Evolutionary conservation across 2,329 filamentous ascomycete species (phyloP).

Genomic region (Stachybotrys elegans): DNA sequence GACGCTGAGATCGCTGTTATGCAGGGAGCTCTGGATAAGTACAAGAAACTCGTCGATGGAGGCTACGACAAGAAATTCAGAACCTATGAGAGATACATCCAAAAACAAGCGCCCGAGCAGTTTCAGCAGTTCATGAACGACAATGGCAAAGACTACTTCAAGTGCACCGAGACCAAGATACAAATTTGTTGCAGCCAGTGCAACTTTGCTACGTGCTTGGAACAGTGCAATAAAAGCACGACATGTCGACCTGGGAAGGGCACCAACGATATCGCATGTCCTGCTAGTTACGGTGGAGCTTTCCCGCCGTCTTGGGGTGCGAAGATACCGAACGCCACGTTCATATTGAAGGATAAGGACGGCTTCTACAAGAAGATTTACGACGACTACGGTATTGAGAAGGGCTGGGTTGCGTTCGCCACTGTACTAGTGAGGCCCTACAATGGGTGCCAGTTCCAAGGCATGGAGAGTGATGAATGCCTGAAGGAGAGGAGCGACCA

Average conservation of each 20-base stretch:
- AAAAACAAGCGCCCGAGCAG: slow-evolving; percentile 6
- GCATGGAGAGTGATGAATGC: not conserved
- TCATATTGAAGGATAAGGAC: slow-evolving; percentile 10
- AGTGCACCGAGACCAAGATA: slow-evolving; percentile 6
- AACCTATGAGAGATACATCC: slow-evolving; percentile 8
- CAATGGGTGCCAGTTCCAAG: slow-evolving; percentile 1
- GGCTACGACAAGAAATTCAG: slow-evolving; percentile 12
- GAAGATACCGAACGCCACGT: slow-evolving; percentile 10
- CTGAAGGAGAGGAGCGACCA: not conserved
- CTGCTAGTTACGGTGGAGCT: slow-evolving; percentile 5
- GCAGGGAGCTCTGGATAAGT: slow-evolving; percentile 7
- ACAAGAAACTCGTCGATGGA: slow-evolving; percentile 8
- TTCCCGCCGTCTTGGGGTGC: not conserved
- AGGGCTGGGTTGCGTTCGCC: slow-evolving; percentile 4
- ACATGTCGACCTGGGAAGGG: slow-evolving; percentile 5
- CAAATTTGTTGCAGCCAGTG: slow-evolving; percentile 8
- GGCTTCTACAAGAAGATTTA: slow-evolving; percentile 12
- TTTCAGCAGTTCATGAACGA: slow-evolving; percentile 8
- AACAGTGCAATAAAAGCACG: slow-evolving; percentile 5
- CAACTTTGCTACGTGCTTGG: slow-evolving; percentile 2
- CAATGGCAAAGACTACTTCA: slow-evolving; percentile 9
- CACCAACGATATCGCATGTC: slow-evolving; percentile 4
- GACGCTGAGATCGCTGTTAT: slow-evolving; percentile 8
- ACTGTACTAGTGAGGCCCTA: not conserved
- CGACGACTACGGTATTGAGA: slow-evolving; percentile 8